phyloP scores from a whole-genome alignment of 306 rosid genomes.

The Argentina anserina region DNA sequence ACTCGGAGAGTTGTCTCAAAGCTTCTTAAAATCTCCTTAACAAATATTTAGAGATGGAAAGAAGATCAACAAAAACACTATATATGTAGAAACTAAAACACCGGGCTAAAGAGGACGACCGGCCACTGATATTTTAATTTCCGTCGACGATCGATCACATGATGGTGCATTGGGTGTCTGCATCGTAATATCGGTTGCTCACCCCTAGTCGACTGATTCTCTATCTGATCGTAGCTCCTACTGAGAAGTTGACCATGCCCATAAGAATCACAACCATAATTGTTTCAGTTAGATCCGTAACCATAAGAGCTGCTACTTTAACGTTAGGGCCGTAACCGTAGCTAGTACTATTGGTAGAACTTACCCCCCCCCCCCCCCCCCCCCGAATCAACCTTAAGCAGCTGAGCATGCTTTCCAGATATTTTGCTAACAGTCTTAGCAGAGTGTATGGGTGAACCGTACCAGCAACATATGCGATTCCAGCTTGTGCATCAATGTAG shows the following conservation, averaged over 20 bases:
- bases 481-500: conserved; percentile 16
- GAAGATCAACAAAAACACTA: background rate
- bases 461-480: conserved; percentile 12
- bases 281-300: background rate
- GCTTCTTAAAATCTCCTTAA: background rate
- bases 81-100: background rate
- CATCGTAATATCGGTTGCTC: background rate
- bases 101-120: background rate
- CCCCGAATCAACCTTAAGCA: conserved; percentile 9
- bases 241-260: background rate
- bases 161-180: background rate
- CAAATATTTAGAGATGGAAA: background rate
- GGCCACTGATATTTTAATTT: background rate
- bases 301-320: background rate
- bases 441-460: conserved; percentile 6
- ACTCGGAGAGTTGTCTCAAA: background rate
- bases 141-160: background rate
- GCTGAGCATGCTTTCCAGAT: conserved; percentile 24
- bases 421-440: conserved; percentile 14
- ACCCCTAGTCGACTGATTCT: background rate
- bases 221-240: background rate
- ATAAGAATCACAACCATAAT: background rate
- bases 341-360: too few relatives aligned
- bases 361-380: too few relatives aligned
- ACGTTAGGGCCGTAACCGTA: background rate